Percentiles rank a stretch among this genome's conserved stretches.
Conservation (phyloP, 2,329 filamentous ascomycete species). For the Neonectria neomacrospora region DNA sequence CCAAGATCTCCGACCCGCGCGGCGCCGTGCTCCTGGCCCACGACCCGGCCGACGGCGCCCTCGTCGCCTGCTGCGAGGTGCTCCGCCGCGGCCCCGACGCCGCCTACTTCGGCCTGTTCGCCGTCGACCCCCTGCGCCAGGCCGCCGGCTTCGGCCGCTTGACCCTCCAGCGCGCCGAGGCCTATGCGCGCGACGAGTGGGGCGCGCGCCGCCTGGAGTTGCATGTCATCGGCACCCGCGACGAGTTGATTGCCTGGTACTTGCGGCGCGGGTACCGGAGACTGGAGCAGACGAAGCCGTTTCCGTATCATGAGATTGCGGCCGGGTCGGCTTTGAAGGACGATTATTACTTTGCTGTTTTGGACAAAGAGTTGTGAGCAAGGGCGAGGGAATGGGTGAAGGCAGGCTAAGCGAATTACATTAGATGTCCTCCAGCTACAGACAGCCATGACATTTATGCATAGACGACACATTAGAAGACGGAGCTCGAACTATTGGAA, state of each 20-base stretch:
- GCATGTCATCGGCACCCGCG: conserved; percentile 55
- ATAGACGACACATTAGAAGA: neutral
- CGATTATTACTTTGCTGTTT: conserved; percentile 56
- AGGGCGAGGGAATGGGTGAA: neutral
- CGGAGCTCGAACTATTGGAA: conserved; percentile 8
- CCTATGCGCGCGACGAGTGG: conserved; percentile 48
- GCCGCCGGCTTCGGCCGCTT: conserved; percentile 56
- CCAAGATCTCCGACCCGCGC: conserved; percentile 54
- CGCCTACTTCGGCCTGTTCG: conserved; percentile 61
- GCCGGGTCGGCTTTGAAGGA: conserved; percentile 53
- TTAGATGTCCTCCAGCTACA: neutral
- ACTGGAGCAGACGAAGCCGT: conserved; percentile 54
- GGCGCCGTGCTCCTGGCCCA: conserved; percentile 51
- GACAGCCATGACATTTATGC: neutral
- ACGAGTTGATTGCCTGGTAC: conserved; percentile 60
- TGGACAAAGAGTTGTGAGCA: conserved; percentile 53
- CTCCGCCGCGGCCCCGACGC: conserved; percentile 41
- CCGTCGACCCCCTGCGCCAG: conserved; percentile 56
- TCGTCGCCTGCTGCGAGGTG: conserved; percentile 60
- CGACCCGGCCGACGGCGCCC: conserved; percentile 30
- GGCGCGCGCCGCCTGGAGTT: conserved; percentile 54
- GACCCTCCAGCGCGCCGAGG: conserved; percentile 56
- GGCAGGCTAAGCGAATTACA: too few species aligned
- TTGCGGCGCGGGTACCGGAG: conserved; percentile 54
- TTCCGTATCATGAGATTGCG: conserved; percentile 54